A percentile compares a stretch with the other conserved stretches of the same genome.
Evolutionary conservation across 1,139 yeast genomes (phyloP).

Genomic region (Candida buenavistaensis): DNA sequence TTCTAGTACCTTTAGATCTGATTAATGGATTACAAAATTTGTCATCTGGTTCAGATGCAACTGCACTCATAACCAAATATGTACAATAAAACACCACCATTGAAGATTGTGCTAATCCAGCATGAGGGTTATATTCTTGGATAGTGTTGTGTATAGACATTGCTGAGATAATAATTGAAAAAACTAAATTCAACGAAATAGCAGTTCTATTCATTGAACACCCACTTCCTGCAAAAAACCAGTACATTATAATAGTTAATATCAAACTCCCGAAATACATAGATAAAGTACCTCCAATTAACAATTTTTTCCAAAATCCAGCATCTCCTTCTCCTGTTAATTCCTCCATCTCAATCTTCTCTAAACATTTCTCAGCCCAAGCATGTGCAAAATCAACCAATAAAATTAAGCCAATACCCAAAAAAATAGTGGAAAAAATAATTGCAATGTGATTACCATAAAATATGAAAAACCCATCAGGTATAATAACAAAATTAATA

Average conservation of each 20-base stretch:
- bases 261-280: constrained; percentile 78
- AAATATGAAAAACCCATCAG: constrained; percentile 81
- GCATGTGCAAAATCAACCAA: constrained; percentile 97
- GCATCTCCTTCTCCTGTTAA: constrained; percentile 59
- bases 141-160: constrained; percentile 79
- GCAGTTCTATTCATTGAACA: constrained; percentile 93
- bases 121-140: constrained; percentile 91
- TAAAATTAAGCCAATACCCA: constrained; percentile 85
- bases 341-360: constrained; percentile 84
- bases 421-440: constrained; percentile 77
- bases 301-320: constrained; percentile 73
- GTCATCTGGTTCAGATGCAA: constrained; percentile 96
- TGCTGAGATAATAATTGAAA: constrained; percentile 62
- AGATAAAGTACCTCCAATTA: constrained; percentile 81
- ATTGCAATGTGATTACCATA: constrained; percentile 94
- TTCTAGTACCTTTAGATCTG: constrained; percentile 86
- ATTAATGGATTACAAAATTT: constrained; percentile 86
- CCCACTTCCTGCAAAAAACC: constrained; percentile 79
- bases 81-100: constrained; percentile 96
- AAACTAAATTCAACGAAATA: constrained; percentile 69
- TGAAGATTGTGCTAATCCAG: constrained; percentile 95
- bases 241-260: constrained; percentile 76
- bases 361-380: constrained; percentile 97
- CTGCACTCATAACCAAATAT: constrained; percentile 88
- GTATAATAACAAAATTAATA: constrained; percentile 68